Conservation (phyloP, 192 early-diverging fungal genomes). For the Chytriomyces sp. region DNA sequence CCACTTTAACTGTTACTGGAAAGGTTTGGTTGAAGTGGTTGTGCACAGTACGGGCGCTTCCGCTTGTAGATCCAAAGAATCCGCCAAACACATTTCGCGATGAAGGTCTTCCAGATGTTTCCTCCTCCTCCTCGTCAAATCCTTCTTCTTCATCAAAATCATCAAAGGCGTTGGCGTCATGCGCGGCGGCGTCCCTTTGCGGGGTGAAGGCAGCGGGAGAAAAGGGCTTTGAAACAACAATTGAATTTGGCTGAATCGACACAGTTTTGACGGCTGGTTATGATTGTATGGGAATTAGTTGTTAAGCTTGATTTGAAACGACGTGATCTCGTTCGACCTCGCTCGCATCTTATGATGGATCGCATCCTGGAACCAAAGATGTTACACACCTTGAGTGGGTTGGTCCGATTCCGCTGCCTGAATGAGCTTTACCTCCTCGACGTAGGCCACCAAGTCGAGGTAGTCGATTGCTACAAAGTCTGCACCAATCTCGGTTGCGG, state of each 20-base stretch:
- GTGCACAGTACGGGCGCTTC: not conserved
- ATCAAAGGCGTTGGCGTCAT: slow-evolving; percentile 43
- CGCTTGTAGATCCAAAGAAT: slow-evolving; percentile 16
- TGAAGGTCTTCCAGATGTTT: slow-evolving; percentile 8
- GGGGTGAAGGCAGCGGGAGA: slow-evolving; percentile 7
- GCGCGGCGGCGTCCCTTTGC: slow-evolving; percentile 31
- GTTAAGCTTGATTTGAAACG: too few species aligned
- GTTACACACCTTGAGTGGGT: slow-evolving; percentile 24
- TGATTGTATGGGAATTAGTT: too few species aligned
- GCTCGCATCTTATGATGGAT: too few species aligned
- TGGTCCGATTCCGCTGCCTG: slow-evolving; percentile 1
- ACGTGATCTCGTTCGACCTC: too few species aligned
- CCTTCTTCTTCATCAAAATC: slow-evolving; percentile 37
- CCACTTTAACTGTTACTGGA: slow-evolving; percentile 3
- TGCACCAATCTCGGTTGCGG: slow-evolving; percentile 54
- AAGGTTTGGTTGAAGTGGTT: not conserved
- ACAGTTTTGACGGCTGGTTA: too few species aligned
- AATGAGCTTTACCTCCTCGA: slow-evolving; percentile 21
- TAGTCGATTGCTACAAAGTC: slow-evolving; percentile 65
- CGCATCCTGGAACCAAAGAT: too few species aligned
- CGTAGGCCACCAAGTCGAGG: slow-evolving; percentile 59
- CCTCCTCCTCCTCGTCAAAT: slow-evolving; percentile 49
- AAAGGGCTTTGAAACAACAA: slow-evolving; percentile 24
- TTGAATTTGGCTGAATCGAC: slow-evolving; percentile 17
- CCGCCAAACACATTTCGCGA: not conserved